Evolutionary conservation across 2,329 filamentous ascomycete species (phyloP), one percentile per base, ranked within the genome.

Genomic region (Penicillium sp.): DNA sequence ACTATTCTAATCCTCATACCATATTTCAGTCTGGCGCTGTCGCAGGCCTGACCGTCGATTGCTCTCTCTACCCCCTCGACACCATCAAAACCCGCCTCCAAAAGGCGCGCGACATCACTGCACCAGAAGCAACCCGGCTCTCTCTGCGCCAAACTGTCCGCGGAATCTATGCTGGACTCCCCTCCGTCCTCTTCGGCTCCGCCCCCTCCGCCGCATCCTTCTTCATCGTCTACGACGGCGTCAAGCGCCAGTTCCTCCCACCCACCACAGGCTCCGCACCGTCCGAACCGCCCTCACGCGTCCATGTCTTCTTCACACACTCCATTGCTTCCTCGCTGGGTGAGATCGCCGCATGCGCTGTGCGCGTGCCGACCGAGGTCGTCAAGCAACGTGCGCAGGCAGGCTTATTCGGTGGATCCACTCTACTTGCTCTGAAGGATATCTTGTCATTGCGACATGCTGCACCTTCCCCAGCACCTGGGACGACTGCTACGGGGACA

Each of bases 41-140:
- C 57, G 93, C 93, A 57, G 93, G 93, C 65, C 93, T 93, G 39
- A 95, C 90, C 11, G 93, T 97, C 70, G 93, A 98, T 79, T 84
- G 95, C 63, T 89, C 89, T 46, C 87, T 98, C 65, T 98, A 87
- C 76, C 93, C 93, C 0, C 89, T 98, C 77, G 94, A 98, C 79
- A 98, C 93, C 0, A 84, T 98, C 66, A 98, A 98, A 74, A 98
- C 94, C 35, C 89, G 93, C 13, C 87, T 98, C 6, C 93, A 98
- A 52, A 70, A 70, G 54, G 68, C 66, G 48, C 63, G 68, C 47
- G 62, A 74, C 89, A 89, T 54, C 80, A 80, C 67, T 89, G 57
- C 55, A 18, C 62, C 61, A 8, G 51, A 57, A 52, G 56, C 46
- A 28, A 26, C 54, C 10, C 37, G 87, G 63, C 90, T 95, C 75